Percentiles rank a stretch among this genome's conserved stretches.
Conservation (phyloP, 352 stramenopile species). For the Globisporangium megalacanthum region DNA sequence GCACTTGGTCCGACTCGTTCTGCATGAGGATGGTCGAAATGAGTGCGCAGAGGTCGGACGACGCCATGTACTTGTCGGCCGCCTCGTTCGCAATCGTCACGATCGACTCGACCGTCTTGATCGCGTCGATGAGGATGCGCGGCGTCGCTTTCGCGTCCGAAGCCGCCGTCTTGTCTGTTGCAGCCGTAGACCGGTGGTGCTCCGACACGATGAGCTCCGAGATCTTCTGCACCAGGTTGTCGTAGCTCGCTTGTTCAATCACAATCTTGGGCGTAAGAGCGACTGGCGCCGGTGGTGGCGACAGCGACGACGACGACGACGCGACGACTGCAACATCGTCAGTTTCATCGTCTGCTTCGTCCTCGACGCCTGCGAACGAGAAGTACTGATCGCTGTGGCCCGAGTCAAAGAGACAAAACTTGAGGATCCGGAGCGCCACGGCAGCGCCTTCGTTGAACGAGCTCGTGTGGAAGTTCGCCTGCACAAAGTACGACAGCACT, state of each 20-base stretch:
- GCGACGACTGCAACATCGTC: too few relatives aligned
- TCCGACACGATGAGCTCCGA: constrained; percentile 74
- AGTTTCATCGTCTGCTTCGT: constrained; percentile 12
- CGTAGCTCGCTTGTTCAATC: constrained; percentile 54
- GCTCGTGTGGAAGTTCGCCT: constrained; percentile 53
- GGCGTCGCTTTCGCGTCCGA: constrained; percentile 36
- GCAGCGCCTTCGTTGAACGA: constrained; percentile 83
- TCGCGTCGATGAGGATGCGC: constrained; percentile 75
- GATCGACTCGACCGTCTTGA: constrained; percentile 82
- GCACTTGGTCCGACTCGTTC: constrained; percentile 67
- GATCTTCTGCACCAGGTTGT: constrained; percentile 72
- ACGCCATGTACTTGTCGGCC: constrained; percentile 62
- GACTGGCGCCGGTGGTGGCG: too few relatives aligned
- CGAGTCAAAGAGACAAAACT: constrained; percentile 79
- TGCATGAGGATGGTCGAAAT: constrained; percentile 58
- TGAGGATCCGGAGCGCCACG: constrained; percentile 77
- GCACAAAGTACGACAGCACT: constrained; percentile 81
- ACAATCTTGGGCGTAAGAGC: constrained; percentile 27
- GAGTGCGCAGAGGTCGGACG: constrained; percentile 28
- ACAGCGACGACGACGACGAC: too few relatives aligned
- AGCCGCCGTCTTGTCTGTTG: constrained; percentile 10
- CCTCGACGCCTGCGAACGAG: constrained; percentile 12
- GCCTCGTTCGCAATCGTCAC: constrained; percentile 61
- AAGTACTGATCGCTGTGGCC: constrained; percentile 47
- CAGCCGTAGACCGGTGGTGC: constrained; percentile 31